Conservation (phyloP, 148 eudicot genomes). For the Amaranthus palmeri region DNA sequence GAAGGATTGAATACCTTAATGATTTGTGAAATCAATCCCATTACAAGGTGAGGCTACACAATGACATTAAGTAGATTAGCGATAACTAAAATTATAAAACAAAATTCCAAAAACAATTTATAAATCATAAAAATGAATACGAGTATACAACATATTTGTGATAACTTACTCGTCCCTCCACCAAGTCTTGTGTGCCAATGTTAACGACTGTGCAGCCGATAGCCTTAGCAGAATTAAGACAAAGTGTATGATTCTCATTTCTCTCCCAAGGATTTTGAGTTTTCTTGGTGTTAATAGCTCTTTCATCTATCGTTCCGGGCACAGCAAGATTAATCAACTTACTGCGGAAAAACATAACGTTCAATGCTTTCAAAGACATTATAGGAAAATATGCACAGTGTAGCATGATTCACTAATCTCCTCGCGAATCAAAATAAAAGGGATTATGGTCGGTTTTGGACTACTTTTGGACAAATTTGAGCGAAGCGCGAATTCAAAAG, state of each 20-base stretch:
- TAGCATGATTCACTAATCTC: too few relatives aligned
- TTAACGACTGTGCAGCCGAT: conserved; percentile 96
- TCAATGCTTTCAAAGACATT: background rate
- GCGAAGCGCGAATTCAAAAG: too few relatives aligned
- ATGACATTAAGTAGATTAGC: conserved; percentile 22
- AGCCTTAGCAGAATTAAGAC: conserved; percentile 95
- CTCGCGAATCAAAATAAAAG: too few relatives aligned
- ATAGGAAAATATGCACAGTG: background rate
- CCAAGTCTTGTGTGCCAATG: conserved; percentile 81
- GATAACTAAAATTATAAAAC: background rate
- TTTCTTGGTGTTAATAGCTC: conserved; percentile 77
- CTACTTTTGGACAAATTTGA: too few relatives aligned
- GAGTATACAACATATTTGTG: background rate
- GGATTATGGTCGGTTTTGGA: too few relatives aligned
- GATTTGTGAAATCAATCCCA: conserved; percentile 81
- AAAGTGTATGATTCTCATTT: conserved; percentile 88
- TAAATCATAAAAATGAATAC: background rate
- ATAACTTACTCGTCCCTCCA: conserved; percentile 74
- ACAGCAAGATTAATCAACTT: conserved; percentile 91
- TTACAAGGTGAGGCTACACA: conserved; percentile 69
- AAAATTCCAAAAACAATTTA: background rate
- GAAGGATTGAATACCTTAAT: conserved; percentile 48
- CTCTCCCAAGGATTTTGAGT: conserved; percentile 89
- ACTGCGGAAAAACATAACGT: conserved; percentile 36
- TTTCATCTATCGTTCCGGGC: conserved; percentile 88